Conservation (phyloP, 805 yeast species). For the Candida sonorensis region DNA sequence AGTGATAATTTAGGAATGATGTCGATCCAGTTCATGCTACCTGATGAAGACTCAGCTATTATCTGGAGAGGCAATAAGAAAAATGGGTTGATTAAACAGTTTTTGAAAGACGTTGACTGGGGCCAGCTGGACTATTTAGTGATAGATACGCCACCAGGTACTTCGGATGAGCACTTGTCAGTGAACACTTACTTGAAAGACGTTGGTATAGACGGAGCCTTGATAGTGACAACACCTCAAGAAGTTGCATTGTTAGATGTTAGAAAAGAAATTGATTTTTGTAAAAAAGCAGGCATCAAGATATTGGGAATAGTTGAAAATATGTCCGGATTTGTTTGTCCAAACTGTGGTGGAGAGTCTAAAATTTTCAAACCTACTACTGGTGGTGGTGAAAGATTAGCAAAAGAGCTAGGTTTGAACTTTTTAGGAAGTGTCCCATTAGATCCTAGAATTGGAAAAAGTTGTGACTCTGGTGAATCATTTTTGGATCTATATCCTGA, state of each 20-base stretch:
- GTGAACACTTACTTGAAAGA: constrained; percentile 84
- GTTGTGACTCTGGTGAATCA: constrained; percentile 82
- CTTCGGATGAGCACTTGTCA: constrained; percentile 93
- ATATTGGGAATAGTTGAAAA: constrained; percentile 91
- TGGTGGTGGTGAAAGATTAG: constrained; percentile 87
- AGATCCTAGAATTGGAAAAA: constrained; percentile 88
- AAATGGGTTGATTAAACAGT: constrained; percentile 87
- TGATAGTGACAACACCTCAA: constrained; percentile 94
- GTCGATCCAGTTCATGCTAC: constrained; percentile 93
- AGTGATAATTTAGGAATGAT: constrained; percentile 92
- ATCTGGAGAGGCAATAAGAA: constrained; percentile 98
- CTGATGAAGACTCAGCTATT: constrained; percentile 86
- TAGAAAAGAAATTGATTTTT: constrained; percentile 91
- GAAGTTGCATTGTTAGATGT: constrained; percentile 95
- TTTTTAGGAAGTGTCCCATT: constrained; percentile 91
- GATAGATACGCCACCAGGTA: constrained; percentile 98
- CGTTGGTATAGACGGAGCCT: constrained; percentile 90
- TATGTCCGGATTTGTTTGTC: constrained; percentile 98
- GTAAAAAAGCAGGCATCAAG: constrained; percentile 81
- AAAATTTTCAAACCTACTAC: constrained; percentile 91
- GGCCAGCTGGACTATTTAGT: constrained; percentile 79
- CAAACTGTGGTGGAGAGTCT: constrained; percentile 84
- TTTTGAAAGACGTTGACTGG: constrained; percentile 94
- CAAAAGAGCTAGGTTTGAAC: constrained; percentile 69
- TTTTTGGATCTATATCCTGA: constrained; percentile 82